Percentiles rank a stretch among this genome's conserved stretches.
phyloP scores from a whole-genome alignment of 306 rosid species.

The Dalbergia cultrata region DNA sequence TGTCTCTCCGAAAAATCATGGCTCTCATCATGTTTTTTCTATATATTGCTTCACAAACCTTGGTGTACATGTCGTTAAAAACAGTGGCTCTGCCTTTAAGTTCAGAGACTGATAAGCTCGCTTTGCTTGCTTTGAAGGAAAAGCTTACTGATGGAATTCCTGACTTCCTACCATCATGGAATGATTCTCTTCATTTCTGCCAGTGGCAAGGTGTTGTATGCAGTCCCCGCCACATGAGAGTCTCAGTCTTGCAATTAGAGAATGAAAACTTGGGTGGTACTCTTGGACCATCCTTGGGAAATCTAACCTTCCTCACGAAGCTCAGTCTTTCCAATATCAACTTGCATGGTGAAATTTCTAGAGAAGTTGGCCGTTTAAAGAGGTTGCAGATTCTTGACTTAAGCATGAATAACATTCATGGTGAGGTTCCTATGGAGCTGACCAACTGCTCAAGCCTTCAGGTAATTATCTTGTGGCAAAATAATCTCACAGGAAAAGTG shows the following conservation, averaged over 20 bases:
- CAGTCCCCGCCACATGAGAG: conserved; percentile 39
- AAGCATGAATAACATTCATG: neutral
- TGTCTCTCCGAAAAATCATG: neutral
- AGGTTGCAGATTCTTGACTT: conserved; percentile 35
- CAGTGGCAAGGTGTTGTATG: conserved; percentile 47
- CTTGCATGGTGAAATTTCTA: conserved; percentile 34
- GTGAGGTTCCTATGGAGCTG: conserved; percentile 32
- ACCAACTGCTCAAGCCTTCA: conserved; percentile 30
- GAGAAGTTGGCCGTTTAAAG: conserved; percentile 32
- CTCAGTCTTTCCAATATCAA: neutral
- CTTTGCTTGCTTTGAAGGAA: conserved; percentile 33
- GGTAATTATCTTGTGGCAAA: neutral
- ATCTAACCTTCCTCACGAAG: conserved; percentile 33
- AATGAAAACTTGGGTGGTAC: conserved; percentile 35
- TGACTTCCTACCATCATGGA: conserved; percentile 48
- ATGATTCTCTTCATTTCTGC: conserved; percentile 40
- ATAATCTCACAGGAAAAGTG: conserved; percentile 28
- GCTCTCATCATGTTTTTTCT: neutral
- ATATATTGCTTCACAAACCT: neutral
- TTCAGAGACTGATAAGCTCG: conserved; percentile 32
- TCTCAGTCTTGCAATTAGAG: conserved; percentile 17
- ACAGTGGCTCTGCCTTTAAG: neutral
- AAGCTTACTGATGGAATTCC: conserved; percentile 30
- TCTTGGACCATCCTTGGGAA: conserved; percentile 40
- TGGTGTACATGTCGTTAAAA: neutral